Evolutionary conservation across 1,284 basidiomycete genomes (phyloP).

Genomic region (Rhodotorula sp.): DNA sequence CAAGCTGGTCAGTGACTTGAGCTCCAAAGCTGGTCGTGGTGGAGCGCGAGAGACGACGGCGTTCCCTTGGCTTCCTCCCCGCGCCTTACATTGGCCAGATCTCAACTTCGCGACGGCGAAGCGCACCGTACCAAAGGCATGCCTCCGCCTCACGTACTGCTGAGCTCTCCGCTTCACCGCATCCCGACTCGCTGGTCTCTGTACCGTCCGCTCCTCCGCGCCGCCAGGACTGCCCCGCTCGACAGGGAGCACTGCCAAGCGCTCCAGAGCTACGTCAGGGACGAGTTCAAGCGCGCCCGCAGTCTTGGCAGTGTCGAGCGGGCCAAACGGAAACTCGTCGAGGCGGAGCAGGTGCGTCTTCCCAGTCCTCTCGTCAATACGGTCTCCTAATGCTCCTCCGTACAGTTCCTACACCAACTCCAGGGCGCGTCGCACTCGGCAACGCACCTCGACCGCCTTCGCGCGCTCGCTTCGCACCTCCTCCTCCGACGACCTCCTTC

Average conservation of each 20-base stretch:
- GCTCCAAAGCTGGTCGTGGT: too few species aligned
- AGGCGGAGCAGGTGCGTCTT: constrained; percentile 61
- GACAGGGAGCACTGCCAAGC: constrained; percentile 46
- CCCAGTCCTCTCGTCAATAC: not conserved
- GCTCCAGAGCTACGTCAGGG: constrained; percentile 62
- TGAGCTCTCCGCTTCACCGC: constrained; percentile 60
- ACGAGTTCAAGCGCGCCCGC: constrained; percentile 60
- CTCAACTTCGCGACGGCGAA: not conserved
- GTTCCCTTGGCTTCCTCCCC: not conserved
- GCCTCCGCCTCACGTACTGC: not conserved
- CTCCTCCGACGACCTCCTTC: not conserved
- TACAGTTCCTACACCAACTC: constrained; percentile 15
- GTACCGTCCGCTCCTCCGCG: constrained; percentile 67
- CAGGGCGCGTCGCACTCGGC: not conserved
- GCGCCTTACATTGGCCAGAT: not conserved
- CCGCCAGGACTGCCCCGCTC: constrained; percentile 54
- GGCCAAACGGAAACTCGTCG: constrained; percentile 57
- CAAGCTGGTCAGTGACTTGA: too few species aligned
- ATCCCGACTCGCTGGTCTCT: constrained; percentile 71
- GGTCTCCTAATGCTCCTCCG: not conserved
- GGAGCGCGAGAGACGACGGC: too few species aligned
- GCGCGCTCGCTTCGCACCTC: constrained; percentile 56
- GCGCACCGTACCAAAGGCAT: too few species aligned
- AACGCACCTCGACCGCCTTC: constrained; percentile 56
- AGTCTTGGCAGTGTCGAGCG: constrained; percentile 58